Evolutionary conservation across 495 filamentous ascomycete genomes (phyloP).

Genomic region (Penicillium antarcticum): DNA sequence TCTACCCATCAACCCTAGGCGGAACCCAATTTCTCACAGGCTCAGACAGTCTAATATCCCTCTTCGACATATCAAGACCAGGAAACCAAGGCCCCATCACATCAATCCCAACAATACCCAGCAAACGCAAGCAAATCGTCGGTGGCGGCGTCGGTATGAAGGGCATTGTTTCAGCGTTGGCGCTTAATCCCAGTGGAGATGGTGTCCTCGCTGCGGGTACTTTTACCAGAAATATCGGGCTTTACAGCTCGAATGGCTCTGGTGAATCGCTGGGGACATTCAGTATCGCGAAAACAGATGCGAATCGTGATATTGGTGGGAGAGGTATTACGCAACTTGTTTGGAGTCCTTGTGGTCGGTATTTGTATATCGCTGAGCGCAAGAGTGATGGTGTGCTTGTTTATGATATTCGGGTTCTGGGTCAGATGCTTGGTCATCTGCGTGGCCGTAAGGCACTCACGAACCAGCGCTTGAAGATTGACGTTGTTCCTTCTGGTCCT

Average conservation of each 20-base stretch:
- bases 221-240: conserved; percentile 67
- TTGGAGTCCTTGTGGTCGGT: conserved; percentile 86
- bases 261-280: conserved; percentile 70
- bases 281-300: conserved; percentile 38
- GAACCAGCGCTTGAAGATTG: conserved; percentile 76
- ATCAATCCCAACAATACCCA: conserved; percentile 68
- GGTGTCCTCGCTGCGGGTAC: conserved; percentile 79
- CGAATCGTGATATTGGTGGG: conserved; percentile 50
- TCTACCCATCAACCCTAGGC: conserved; percentile 54
- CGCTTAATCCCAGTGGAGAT: conserved; percentile 41
- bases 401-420: conserved; percentile 78
- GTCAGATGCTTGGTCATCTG: conserved; percentile 66
- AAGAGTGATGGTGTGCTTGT: conserved; percentile 68
- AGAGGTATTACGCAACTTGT: conserved; percentile 68
- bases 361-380: conserved; percentile 84
- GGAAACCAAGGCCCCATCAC: conserved; percentile 58
- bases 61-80: conserved; percentile 72
- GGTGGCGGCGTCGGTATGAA: conserved; percentile 77
- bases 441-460: conserved; percentile 65
- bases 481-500: conserved; percentile 50
- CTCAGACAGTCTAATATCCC: conserved; percentile 64
- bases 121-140: conserved; percentile 65
- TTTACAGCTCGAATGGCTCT: conserved; percentile 68
- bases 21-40: conserved; percentile 69
- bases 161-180: conserved; percentile 72